Base-by-base conservation (phyloP, 2,329 filamentous ascomycete genomes). In the Plenodomus lindquistii region DNA sequence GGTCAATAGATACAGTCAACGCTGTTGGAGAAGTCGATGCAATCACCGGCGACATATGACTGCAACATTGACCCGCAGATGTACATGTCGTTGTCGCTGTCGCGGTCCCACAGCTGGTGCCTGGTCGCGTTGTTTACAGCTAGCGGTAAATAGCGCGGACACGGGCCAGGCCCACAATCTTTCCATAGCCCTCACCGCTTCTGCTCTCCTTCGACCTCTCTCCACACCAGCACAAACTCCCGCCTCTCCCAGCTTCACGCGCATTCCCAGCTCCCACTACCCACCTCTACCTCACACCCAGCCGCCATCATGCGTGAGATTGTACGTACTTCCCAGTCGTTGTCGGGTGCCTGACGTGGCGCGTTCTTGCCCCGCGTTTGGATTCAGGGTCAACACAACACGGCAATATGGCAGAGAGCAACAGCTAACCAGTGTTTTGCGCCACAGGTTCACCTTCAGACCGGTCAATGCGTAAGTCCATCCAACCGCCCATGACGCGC, bases 401-500 rank as follows among this genome's bases (percentile, higher is more conserved):
- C 62, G 71, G 60, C 65, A 31, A 31, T 13, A 31, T 13, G 27
- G 27, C 27, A 31, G 67, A 72, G 73, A 74, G 68, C 66, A 71
- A 71, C 67, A 78, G 85, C 88, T 80, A 86, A 83, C 72, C 57
- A 61, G 41, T 15, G 71, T 77, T 77, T 71, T 72, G 68, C 63
- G 51, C 62, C 60, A 83, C 74, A 97, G 93, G 93, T 97, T 81
- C 94, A 99, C 81, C 91, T 99, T 72, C 94, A 99, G 84, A 99
- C 94, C 85, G 94, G 94, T 79, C 94, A 99, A 87, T 97, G 94
- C 84, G 93, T 97, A 86, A 81, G 86, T 84, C 46, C 34, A 55
- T 45, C 39, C 50, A 41, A 37, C 36, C 24, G 16, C 15, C 20
- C 37, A 21, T 21, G 27, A 37, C 37, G 16, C 37, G 41, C 54